Conservation (phyloP, 2,329 filamentous ascomycete species). For the Aureobasidium mangrovei region DNA sequence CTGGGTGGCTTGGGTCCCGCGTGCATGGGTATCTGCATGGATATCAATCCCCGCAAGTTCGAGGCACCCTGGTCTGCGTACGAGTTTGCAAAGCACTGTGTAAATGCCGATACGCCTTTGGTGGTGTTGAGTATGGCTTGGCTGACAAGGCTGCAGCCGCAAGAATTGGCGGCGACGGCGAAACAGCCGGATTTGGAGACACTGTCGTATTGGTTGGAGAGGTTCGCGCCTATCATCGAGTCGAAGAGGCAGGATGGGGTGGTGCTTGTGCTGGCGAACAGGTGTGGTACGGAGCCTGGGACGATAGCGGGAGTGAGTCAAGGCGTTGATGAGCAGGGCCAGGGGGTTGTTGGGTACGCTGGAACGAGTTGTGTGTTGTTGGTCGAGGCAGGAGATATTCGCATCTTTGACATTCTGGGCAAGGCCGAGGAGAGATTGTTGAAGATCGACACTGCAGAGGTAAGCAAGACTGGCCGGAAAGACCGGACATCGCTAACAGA, state of each 20-base stretch:
- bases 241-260: slow-evolving; percentile 43
- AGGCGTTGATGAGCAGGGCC: slow-evolving; percentile 23
- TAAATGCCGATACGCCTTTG: slow-evolving; percentile 49
- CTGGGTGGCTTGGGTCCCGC: slow-evolving; percentile 30
- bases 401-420: slow-evolving; percentile 60
- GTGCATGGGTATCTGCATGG: slow-evolving; percentile 45
- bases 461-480: slow-evolving; percentile 16
- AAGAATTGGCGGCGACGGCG: slow-evolving; percentile 40
- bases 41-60: slow-evolving; percentile 56
- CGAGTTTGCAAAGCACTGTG: slow-evolving; percentile 50
- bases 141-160: slow-evolving; percentile 51
- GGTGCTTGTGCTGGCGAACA: slow-evolving; percentile 62
- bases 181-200: slow-evolving; percentile 61
- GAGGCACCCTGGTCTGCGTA: slow-evolving; percentile 48
- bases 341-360: slow-evolving; percentile 47
- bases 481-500: neutral
- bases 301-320: slow-evolving; percentile 15
- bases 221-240: slow-evolving; percentile 53
- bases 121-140: slow-evolving; percentile 72
- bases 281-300: slow-evolving; percentile 52
- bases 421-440: slow-evolving; percentile 61
- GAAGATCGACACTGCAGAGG: slow-evolving; percentile 53
- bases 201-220: slow-evolving; percentile 64
- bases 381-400: slow-evolving; percentile 56
- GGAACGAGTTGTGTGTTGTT: slow-evolving; percentile 66